These are phyloP conservation scores for Umbelopsis vinacea DNA, from an alignment of 192 early-diverging fungal genomes.

Conservation along the genomic window DNA sequence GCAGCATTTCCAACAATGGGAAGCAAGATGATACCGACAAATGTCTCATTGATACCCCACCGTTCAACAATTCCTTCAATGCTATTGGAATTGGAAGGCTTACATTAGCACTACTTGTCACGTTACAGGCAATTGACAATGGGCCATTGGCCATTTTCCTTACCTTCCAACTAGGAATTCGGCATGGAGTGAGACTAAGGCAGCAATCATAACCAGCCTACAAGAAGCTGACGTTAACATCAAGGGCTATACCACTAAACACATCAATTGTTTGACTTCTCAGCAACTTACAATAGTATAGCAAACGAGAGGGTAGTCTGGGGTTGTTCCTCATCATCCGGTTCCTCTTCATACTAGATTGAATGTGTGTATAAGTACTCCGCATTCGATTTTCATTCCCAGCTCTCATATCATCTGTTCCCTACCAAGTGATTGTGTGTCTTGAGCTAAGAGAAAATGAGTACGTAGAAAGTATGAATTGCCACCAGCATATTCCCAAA, in stretches of 20 bases:
- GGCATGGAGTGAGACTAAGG: slow-evolving; percentile 76
- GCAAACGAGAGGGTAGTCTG: slow-evolving; percentile 63
- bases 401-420: slow-evolving; percentile 12
- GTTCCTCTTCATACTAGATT: slow-evolving; percentile 42
- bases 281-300: slow-evolving; percentile 38
- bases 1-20: slow-evolving; percentile 83
- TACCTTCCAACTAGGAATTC: slow-evolving; percentile 78
- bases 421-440: slow-evolving; percentile 70
- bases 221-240: not conserved
- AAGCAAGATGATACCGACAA: slow-evolving; percentile 91
- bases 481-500: not conserved
- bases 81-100: slow-evolving; percentile 17
- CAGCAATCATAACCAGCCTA: slow-evolving; percentile 63
- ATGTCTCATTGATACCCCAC: slow-evolving; percentile 76
- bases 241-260: not conserved
- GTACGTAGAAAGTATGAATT: not conserved
- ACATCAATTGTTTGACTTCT: too few species aligned
- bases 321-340: slow-evolving; percentile 62
- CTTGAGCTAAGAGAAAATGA: slow-evolving; percentile 56
- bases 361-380: not conserved
- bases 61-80: slow-evolving; percentile 70
- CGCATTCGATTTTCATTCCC: not conserved
- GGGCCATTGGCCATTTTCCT: too few species aligned
- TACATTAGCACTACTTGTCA: too few species aligned
- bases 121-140: too few species aligned